Conservation (phyloP, 352 stramenopile species). For the Globisporangium yorkense region DNA sequence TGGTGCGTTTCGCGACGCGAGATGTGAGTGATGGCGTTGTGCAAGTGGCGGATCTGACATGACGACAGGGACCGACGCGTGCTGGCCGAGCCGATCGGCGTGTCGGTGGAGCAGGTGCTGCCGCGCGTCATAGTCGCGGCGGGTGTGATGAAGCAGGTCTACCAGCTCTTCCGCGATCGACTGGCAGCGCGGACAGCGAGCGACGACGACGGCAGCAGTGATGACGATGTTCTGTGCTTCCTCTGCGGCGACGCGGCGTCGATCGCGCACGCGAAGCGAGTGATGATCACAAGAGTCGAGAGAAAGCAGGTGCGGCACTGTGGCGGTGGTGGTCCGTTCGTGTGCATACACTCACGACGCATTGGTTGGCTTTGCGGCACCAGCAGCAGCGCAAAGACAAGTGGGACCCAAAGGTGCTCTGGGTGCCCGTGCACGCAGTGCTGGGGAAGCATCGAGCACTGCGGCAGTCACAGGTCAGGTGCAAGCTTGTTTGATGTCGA, state of each 20-base stretch:
- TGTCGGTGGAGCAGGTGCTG: conserved; percentile 41
- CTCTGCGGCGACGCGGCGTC: conserved; percentile 21
- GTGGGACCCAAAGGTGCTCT: conserved; percentile 16
- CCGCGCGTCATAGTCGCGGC: conserved; percentile 41
- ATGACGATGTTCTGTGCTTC: conserved; percentile 29
- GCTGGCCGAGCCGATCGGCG: conserved; percentile 28
- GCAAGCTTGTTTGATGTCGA: not conserved
- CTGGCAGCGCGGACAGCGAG: not conserved
- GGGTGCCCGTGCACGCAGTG: conserved; percentile 28
- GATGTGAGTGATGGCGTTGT: not conserved
- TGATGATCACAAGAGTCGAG: conserved; percentile 17
- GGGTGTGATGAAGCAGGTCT: conserved; percentile 42
- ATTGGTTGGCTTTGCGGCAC: conserved; percentile 2
- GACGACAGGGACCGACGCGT: conserved; percentile 49
- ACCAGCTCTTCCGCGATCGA: conserved; percentile 19
- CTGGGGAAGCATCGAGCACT: conserved; percentile 4
- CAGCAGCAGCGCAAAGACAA: conserved; percentile 11
- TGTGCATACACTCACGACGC: not conserved
- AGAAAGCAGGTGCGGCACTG: conserved; percentile 19
- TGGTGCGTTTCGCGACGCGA: conserved; percentile 28
- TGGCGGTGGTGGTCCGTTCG: not conserved
- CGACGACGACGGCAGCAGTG: conserved; percentile 3
- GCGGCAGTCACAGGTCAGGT: conserved; percentile 9
- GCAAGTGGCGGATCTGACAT: too few relatives aligned
- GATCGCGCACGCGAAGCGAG: conserved; percentile 5